Percentiles rank a stretch among this genome's conserved stretches.
phyloP scores from a whole-genome alignment of 192 early-diverging fungal genomes.

The Backusella sp. region DNA sequence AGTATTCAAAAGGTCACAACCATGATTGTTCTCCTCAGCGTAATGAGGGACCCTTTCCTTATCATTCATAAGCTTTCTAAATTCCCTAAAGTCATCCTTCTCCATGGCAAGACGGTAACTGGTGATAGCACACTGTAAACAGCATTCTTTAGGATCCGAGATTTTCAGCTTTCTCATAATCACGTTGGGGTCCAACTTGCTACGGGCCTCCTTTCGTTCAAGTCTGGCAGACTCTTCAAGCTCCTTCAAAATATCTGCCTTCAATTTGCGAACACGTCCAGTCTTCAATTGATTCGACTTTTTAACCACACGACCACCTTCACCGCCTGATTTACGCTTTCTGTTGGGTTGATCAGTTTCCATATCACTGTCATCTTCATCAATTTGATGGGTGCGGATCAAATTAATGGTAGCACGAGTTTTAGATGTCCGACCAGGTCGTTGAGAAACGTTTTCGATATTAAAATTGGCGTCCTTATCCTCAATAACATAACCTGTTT shows the following conservation, averaged over 20 bases:
- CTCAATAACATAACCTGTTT: not conserved
- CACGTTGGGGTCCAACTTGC: not conserved
- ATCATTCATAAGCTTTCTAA: constrained; percentile 2
- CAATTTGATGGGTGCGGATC: not conserved
- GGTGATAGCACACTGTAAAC: constrained; percentile 39
- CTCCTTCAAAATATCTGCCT: not conserved
- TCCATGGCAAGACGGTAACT: constrained; percentile 38
- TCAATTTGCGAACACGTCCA: not conserved
- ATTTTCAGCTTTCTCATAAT: not conserved
- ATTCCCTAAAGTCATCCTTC: constrained; percentile 17
- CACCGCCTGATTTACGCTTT: not conserved
- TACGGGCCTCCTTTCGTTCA: not conserved
- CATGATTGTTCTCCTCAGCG: not conserved
- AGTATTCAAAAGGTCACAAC: not conserved
- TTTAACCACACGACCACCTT: not conserved
- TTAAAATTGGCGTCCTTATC: not conserved
- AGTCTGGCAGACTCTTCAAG: not conserved
- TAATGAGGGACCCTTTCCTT: constrained; percentile 6
- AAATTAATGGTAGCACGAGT: constrained; percentile 8
- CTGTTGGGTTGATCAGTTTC: not conserved
- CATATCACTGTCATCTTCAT: not conserved
- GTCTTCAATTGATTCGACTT: not conserved
- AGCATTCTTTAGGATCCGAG: constrained; percentile 33
- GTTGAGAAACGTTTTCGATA: not conserved
- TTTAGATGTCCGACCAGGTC: constrained; percentile 10